A percentile compares a stretch with the other conserved stretches of the same genome.
Evolutionary conservation across 2,329 filamentous ascomycete genomes (phyloP).

Genomic region (Paraphoma chrysanthemicola): DNA sequence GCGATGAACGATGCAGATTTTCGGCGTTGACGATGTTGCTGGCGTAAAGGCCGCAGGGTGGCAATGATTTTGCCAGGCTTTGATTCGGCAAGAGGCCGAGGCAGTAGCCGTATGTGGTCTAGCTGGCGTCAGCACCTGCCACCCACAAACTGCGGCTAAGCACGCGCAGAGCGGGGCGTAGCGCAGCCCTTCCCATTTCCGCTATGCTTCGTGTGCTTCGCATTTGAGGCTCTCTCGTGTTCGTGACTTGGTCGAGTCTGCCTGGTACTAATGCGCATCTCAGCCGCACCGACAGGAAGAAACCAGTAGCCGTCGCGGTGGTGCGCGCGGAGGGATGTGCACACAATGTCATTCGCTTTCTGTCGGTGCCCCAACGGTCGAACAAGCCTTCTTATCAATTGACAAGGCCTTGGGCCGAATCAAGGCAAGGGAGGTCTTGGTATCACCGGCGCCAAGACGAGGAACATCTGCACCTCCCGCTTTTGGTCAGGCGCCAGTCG

Average conservation of each 20-base stretch:
- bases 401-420: neutral
- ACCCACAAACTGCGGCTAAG: neutral
- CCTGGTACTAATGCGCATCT: neutral
- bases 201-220: neutral
- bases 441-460: neutral
- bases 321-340: neutral
- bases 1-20: neutral
- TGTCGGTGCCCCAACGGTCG: neutral
- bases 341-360: neutral
- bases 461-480: neutral
- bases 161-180: neutral
- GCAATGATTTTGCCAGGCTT: neutral
- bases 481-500: slow-evolving; percentile 1
- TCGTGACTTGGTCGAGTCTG: neutral
- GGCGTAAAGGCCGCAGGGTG: neutral
- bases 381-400: slow-evolving; percentile 1
- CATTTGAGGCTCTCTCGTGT: neutral
- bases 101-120: neutral
- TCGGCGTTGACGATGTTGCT: neutral
- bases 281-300: neutral
- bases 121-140: neutral
- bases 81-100: neutral
- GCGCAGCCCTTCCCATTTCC: neutral
- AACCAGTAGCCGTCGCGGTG: neutral
- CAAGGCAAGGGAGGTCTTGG: neutral